Evolutionary conservation across 352 stramenopile genomes (phyloP), one percentile per base, ranked within the genome.

Genomic region (Globisporangium rhizosaccharum): DNA sequence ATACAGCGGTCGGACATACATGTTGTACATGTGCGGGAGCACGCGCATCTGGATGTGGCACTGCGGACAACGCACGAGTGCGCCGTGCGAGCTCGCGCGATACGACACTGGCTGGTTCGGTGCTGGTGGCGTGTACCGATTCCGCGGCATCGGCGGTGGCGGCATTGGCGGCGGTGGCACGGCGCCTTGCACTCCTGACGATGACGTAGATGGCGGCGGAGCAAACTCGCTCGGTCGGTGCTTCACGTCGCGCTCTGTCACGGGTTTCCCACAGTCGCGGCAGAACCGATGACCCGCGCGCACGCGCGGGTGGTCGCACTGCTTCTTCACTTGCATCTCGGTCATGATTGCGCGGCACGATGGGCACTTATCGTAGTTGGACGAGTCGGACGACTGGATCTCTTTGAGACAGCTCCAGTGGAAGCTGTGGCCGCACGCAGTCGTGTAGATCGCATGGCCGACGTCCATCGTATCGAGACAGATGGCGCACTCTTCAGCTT

Each of bases 1-100:
- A 26, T 25, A 17, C 17, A 10, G 20, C 17, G 28, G 17, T 4
- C 44, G 25, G 28, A 78, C 79, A 41, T 83, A 92, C 84, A 94
- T 90, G 76, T 94, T 94, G 65, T 92, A 94, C 85, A 94, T 94
- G 62, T 94, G 80, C 8, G 85, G 85, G 2, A 94, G 72, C 50
- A 94, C 85, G 20, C 85, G 80, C 82, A 94, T 92, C 61, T 94
- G 82, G 60, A 94, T 92, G 39, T 91, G 85, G 57, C 85, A 94
- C 59, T 91, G 80, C 11, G 85, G 85, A 62, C 85, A 94, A 23
- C 81, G 82, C 53, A 94, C 85, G 39, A 94, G 78, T 23, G 85
- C 85, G n/a, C 85, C 85, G 51, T 94, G 81, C n/a, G 79, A 86
- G 51, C 79, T 86, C 11, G 80, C 82, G 33, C 85, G 77, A 53